Evolutionary conservation across 257 asterid genomes (phyloP).

Genomic region (Phtheirospermum japonicum): DNA sequence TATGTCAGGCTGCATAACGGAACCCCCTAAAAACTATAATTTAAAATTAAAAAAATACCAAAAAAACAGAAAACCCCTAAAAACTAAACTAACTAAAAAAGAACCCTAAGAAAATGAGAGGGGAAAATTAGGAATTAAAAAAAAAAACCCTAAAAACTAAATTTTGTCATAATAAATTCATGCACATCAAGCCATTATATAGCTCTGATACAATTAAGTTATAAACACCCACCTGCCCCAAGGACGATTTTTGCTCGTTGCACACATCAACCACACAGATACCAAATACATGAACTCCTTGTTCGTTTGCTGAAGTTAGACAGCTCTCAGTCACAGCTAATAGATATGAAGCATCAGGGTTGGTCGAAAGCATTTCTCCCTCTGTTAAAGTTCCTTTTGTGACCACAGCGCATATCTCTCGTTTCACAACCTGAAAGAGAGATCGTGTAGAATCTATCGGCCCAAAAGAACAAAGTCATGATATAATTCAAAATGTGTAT

Average conservation of each 20-base stretch:
- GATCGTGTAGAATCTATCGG: conserved; percentile 22
- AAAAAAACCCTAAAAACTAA: too few species aligned
- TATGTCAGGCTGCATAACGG: too few species aligned
- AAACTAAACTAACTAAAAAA: too few species aligned
- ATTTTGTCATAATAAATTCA: background rate
- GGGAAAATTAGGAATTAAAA: background rate
- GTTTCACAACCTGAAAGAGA: conserved; percentile 77
- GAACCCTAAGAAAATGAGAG: too few species aligned
- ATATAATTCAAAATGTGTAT: conserved; percentile 3
- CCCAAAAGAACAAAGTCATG: conserved; percentile 17
- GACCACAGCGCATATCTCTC: conserved; percentile 92
- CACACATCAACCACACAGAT: conserved; percentile 75
- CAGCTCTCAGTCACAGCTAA: conserved; percentile 79
- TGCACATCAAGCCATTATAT: background rate
- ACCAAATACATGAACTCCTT: conserved; percentile 56
- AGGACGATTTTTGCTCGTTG: conserved; percentile 75
- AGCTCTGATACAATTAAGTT: conserved; percentile 9
- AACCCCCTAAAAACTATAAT: too few species aligned
- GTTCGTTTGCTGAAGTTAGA: conserved; percentile 46
- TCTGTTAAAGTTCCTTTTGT: conserved; percentile 94
- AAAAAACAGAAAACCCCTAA: too few species aligned
- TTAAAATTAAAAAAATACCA: background rate
- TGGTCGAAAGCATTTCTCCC: conserved; percentile 75
- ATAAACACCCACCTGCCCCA: conserved; percentile 71
- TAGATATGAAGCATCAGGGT: conserved; percentile 84